phyloP scores from a whole-genome alignment of 441 rosid species.

The Populus hybrid region DNA sequence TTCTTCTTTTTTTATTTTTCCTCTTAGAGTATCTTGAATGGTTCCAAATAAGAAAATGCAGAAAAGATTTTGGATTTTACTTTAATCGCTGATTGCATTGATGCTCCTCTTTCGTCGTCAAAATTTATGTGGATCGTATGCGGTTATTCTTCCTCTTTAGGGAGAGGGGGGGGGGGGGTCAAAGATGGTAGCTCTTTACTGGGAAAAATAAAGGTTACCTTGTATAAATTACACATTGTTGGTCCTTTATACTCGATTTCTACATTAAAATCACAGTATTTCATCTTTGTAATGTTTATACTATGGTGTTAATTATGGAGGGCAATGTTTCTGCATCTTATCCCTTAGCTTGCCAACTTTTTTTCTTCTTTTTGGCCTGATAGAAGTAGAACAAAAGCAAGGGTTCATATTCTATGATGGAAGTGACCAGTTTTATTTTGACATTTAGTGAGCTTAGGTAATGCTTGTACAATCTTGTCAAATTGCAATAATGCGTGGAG shows the following conservation, averaged over 20 bases:
- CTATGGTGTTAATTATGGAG: neutral
- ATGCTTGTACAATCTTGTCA: neutral
- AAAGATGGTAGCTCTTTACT: neutral
- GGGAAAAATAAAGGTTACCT: neutral
- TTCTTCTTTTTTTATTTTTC: constrained; percentile 1
- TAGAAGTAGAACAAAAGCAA: neutral
- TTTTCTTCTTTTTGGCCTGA: neutral
- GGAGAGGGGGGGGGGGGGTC: neutral
- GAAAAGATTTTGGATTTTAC: neutral
- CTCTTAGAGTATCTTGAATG: constrained; percentile 19
- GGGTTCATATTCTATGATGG: neutral
- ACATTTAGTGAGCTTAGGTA: neutral
- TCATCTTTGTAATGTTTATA: neutral
- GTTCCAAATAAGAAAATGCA: constrained; percentile 35
- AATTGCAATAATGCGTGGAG: neutral
- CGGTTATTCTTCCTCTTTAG: neutral
- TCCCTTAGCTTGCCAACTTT: neutral
- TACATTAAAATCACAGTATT: neutral
- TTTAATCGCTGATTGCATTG: neutral
- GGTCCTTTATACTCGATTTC: neutral
- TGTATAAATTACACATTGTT: neutral
- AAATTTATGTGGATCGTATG: constrained; percentile 8
- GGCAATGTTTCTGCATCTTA: neutral
- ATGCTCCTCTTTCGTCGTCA: neutral
- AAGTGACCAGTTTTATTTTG: neutral